Conservation (phyloP, 306 rosid genomes). For the Astragalus glycyphyllos region DNA sequence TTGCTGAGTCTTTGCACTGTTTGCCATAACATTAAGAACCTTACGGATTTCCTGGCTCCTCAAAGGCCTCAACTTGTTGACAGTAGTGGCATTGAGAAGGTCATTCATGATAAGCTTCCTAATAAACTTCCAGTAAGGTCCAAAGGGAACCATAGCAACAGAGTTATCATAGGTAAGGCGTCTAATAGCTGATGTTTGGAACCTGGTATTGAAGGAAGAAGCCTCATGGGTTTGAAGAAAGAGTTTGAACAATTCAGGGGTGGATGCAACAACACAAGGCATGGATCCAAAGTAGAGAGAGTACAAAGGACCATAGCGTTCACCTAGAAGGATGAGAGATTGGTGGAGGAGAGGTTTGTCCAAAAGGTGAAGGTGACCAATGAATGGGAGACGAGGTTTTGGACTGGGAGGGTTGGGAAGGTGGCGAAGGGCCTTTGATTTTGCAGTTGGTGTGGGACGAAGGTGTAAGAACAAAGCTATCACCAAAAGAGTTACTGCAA, state of each 20-base stretch:
- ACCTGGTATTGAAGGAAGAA: conserved; percentile 40
- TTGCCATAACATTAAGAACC: conserved; percentile 34
- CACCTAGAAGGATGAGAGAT: conserved; percentile 41
- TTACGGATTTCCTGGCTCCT: conserved; percentile 43
- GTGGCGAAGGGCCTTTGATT: conserved; percentile 43
- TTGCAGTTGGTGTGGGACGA: conserved; percentile 36
- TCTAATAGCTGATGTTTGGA: conserved; percentile 32
- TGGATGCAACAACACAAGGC: conserved; percentile 46
- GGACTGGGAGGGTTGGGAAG: conserved; percentile 60
- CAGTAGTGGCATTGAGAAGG: conserved; percentile 45
- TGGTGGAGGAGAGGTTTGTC: conserved; percentile 46
- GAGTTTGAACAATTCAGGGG: conserved; percentile 50
- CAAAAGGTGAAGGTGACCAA: conserved; percentile 48
- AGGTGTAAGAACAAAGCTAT: conserved; percentile 38
- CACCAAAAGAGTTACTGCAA: not conserved
- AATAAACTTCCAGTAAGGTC: conserved; percentile 55
- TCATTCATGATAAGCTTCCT: conserved; percentile 48
- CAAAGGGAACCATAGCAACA: conserved; percentile 52
- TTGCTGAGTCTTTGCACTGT: conserved; percentile 32
- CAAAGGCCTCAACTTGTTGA: conserved; percentile 30
- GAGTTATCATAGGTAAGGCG: conserved; percentile 49
- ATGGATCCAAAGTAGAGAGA: conserved; percentile 57
- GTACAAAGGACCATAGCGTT: conserved; percentile 46
- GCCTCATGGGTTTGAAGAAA: conserved; percentile 54
- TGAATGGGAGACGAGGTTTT: conserved; percentile 45